Percentiles rank a stretch among this genome's conserved stretches.
These are phyloP conservation scores for Cryomyces minteri DNA, from an alignment of 495 filamentous ascomycete species.

Conservation along the genomic window DNA sequence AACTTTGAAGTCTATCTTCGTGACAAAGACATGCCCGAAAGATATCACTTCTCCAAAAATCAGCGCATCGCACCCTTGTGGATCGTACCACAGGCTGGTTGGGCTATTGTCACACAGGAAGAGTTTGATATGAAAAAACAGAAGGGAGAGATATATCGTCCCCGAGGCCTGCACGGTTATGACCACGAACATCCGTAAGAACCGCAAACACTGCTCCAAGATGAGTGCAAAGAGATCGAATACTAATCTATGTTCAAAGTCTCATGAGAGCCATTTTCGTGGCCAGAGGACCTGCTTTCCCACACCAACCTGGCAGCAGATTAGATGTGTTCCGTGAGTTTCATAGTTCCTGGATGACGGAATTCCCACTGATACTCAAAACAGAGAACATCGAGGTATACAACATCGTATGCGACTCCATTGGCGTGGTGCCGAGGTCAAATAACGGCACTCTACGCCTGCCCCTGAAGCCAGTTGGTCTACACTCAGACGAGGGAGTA, in stretches of 20 bases:
- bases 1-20: constrained; percentile 70
- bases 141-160: constrained; percentile 49
- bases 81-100: constrained; percentile 80
- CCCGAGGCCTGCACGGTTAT: constrained; percentile 71
- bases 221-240: too few relatives aligned
- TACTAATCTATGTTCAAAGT: too few relatives aligned
- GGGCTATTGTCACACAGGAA: constrained; percentile 63
- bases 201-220: too few relatives aligned
- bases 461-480: constrained; percentile 48
- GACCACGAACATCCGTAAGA: constrained; percentile 56
- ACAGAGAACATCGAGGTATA: constrained; percentile 89
- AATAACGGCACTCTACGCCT: constrained; percentile 84
- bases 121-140: constrained; percentile 53
- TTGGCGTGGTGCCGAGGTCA: constrained; percentile 45
- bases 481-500: constrained; percentile 35
- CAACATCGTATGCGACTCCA: constrained; percentile 75
- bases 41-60: constrained; percentile 75
- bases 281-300: constrained; percentile 74
- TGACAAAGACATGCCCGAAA: constrained; percentile 65
- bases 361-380: not conserved
- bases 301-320: constrained; percentile 61
- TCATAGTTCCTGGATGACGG: not conserved
- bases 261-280: constrained; percentile 89
- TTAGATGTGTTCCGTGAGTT: constrained; percentile 70
- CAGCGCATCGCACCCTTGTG: constrained; percentile 80